Evolutionary conservation across 1,284 basidiomycete genomes (phyloP).

Genomic region (Cutaneotrichosporon mucoides): DNA sequence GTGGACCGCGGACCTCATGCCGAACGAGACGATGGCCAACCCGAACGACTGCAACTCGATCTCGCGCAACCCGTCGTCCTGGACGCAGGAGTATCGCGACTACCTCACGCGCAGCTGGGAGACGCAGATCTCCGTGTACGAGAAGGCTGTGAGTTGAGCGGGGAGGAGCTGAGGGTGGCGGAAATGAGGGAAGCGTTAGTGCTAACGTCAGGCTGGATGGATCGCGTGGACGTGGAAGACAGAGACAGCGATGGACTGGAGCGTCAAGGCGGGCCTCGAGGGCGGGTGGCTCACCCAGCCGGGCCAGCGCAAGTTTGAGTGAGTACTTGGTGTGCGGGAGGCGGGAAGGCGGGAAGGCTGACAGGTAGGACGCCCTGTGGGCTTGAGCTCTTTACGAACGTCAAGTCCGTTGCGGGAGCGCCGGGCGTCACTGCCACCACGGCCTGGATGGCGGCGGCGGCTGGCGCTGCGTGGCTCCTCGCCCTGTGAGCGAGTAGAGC

Average conservation of each 20-base stretch:
- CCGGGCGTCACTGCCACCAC: no score
- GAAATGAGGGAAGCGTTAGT: no score
- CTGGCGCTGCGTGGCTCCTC: no score
- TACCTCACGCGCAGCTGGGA: constrained; percentile 78
- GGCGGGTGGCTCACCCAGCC: constrained; percentile 44
- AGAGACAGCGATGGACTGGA: constrained; percentile 64
- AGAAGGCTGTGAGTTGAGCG: constrained; percentile 36
- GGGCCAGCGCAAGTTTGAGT: constrained; percentile 9
- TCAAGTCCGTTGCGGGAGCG: no score
- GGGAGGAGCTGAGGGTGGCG: no score
- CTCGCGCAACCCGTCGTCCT: constrained; percentile 62
- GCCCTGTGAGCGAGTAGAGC: no score
- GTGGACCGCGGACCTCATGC: constrained; percentile 62
- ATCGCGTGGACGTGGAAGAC: constrained; percentile 46
- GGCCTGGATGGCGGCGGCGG: no score
- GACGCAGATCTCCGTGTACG: constrained; percentile 59
- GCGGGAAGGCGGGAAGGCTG: no score
- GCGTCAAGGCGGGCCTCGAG: constrained; percentile 36
- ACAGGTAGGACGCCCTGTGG: background rate
- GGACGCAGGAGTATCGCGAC: constrained; percentile 70
- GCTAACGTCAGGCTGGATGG: constrained; percentile 32
- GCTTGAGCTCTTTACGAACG: no score
- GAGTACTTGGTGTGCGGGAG: background rate
- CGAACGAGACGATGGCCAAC: background rate
- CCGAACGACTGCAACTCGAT: constrained; percentile 19